Base-by-base conservation (phyloP, 2,329 filamentous ascomycete genomes). In the Cytospora piceae region DNA sequence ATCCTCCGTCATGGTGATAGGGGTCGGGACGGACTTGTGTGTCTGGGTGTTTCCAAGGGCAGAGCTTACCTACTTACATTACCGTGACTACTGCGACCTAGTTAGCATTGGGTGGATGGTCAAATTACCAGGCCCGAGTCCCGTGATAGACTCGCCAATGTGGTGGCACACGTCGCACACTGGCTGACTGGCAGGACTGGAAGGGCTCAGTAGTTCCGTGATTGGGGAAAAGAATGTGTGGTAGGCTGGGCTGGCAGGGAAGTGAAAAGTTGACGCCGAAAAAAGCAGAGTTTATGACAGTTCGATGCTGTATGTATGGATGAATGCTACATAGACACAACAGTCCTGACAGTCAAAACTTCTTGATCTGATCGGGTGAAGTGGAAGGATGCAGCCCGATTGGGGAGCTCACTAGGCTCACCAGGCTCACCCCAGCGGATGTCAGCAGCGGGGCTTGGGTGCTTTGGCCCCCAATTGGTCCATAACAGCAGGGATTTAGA, bases 401-500 rank as follows among this genome's bases (percentile, higher is more conserved):
- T 60, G 58, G 46, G 51, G 46, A 32, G 27, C 14, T 11, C 15
- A 14, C 32, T 24, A 57, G 61, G 67, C 63, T 42, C 24, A 46
- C 14, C 58, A 55, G 52, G 55, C 51, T 68, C 69, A 65, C 72
- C 72, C 73, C 71, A 73, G 70, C 75, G 73, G 76, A 74, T 75
- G 67, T 67, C 42, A 51, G 52, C 71, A 70, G 67, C 29, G 54
- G 31, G 20, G 53, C 8, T 34, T 22, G 56, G 61, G 68, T 64
- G 51, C 34, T 49, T 59, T 61, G 61, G 58, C 31, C 67, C 58
- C 68, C 71, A 66, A 72, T 74, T 71, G 74, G 70, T 75, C 74
- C 76, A 74, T 75, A 66, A 67, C 27, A 46, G 52, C 71, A 70
- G 67, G 74, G 72, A 73, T 76, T 74, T 80, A 80, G 76, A 79